Conservation (phyloP, 192 early-diverging fungal species). For the Entomortierella beljakovae region DNA sequence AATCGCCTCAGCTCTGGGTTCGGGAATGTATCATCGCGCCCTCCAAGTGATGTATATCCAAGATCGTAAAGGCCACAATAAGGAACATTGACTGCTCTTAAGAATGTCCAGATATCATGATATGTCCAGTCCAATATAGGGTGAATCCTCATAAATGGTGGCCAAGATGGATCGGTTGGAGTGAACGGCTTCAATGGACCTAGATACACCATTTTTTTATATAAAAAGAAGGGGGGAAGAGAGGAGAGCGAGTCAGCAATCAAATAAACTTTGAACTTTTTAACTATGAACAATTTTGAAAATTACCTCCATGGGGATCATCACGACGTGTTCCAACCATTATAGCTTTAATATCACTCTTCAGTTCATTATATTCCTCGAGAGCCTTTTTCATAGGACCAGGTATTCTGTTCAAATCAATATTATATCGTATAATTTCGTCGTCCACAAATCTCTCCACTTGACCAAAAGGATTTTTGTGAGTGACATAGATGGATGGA, state of each 20-base stretch:
- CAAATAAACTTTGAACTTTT: too few species aligned
- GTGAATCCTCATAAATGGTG: constrained; percentile 89
- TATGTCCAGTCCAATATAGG: constrained; percentile 94
- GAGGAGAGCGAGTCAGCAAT: too few species aligned
- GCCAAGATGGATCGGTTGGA: constrained; percentile 91
- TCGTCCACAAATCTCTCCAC: constrained; percentile 88
- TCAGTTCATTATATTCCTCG: constrained; percentile 71
- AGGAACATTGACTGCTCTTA: constrained; percentile 70
- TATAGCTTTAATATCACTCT: constrained; percentile 72
- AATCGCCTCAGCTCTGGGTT: constrained; percentile 78
- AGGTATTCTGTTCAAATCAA: constrained; percentile 73
- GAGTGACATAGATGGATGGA: constrained; percentile 79
- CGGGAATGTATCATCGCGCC: constrained; percentile 82
- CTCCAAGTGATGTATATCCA: constrained; percentile 94
- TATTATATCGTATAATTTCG: constrained; percentile 74
- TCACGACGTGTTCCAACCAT: constrained; percentile 84
- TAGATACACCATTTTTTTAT: neutral
- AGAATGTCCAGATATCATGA: constrained; percentile 84
- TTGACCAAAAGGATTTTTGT: constrained; percentile 83
- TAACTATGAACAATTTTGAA: neutral
- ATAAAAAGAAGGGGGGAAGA: constrained; percentile 1
- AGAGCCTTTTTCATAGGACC: constrained; percentile 86
- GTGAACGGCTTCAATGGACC: constrained; percentile 66
- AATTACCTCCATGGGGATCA: constrained; percentile 76
- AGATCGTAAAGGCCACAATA: constrained; percentile 93